A percentile compares a stretch with the other conserved stretches of the same genome.
phyloP scores from a whole-genome alignment of 2,329 filamentous ascomycete genomes.

The Cladophialophora carrionii region DNA sequence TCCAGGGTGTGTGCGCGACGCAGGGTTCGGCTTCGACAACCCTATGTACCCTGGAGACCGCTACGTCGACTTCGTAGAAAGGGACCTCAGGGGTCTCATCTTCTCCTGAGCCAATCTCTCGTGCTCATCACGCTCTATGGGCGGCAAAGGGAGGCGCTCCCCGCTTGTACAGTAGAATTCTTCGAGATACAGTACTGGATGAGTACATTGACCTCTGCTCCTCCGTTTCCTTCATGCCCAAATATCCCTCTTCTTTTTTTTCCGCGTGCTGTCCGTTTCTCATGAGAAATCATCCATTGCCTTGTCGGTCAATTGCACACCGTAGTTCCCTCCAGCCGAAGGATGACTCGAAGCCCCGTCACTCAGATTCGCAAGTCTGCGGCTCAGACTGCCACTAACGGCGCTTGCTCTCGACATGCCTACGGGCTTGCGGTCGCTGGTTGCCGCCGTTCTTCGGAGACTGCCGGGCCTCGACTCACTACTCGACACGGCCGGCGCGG shows the following conservation, averaged over 20 bases:
- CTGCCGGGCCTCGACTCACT: conserved; percentile 63
- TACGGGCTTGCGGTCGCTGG: conserved; percentile 41
- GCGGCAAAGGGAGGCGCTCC: background rate
- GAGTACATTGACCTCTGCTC: no score
- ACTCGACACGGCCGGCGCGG: conserved; percentile 34
- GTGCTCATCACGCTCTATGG: background rate
- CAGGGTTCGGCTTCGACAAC: background rate
- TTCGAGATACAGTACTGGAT: background rate
- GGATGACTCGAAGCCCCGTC: conserved; percentile 5
- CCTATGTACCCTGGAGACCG: background rate
- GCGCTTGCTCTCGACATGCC: conserved; percentile 39
- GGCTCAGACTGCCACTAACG: conserved; percentile 45
- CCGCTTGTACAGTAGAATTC: background rate
- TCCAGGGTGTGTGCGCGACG: background rate
- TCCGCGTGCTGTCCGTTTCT: background rate
- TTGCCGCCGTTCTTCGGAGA: conserved; percentile 56
- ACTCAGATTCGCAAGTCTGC: conserved; percentile 33
- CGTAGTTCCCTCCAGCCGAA: conserved; percentile 13
- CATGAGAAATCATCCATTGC: conserved; percentile 71
- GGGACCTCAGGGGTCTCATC: background rate
- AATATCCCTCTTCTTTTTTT: background rate
- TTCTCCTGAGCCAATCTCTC: background rate
- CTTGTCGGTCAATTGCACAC: conserved; percentile 69
- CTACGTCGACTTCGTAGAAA: background rate
- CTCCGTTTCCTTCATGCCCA: background rate